Percentiles rank a stretch among this genome's conserved stretches.
These are phyloP conservation scores for Phytophthora sp. DNA, from an alignment of 352 stramenopile genomes.

Conservation along the genomic window DNA sequence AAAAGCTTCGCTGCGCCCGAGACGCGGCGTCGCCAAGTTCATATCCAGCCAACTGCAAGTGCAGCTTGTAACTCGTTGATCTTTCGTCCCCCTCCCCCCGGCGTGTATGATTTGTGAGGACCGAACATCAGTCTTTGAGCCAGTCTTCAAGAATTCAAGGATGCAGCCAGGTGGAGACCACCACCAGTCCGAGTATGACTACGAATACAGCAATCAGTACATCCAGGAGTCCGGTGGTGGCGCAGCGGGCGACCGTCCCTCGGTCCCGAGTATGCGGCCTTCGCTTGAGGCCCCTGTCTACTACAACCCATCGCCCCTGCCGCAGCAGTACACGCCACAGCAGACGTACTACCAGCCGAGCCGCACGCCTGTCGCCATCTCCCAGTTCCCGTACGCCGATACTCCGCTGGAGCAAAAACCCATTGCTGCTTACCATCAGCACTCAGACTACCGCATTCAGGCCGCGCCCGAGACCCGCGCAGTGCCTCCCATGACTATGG, in stretches of 20 bases:
- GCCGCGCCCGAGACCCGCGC: neutral
- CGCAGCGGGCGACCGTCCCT: constrained; percentile 27
- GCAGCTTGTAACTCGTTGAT: constrained; percentile 4
- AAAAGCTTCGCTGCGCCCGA: constrained; percentile 4
- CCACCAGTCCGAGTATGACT: constrained; percentile 33
- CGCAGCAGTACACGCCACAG: constrained; percentile 36
- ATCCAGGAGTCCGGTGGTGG: constrained; percentile 19
- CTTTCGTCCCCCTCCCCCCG: neutral
- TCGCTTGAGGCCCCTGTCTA: constrained; percentile 34
- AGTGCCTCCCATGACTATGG: constrained; percentile 21
- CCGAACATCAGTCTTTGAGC: constrained; percentile 37
- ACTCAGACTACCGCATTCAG: constrained; percentile 32
- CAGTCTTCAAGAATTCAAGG: constrained; percentile 45
- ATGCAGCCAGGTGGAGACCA: constrained; percentile 43
- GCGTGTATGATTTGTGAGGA: constrained; percentile 45
- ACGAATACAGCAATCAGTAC: constrained; percentile 36
- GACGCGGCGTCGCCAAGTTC: constrained; percentile 1
- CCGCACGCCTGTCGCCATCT: constrained; percentile 36
- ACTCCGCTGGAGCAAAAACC: constrained; percentile 43
- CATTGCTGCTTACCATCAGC: constrained; percentile 29
- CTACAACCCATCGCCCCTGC: constrained; percentile 29
- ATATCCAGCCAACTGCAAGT: constrained; percentile 9
- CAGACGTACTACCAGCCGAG: constrained; percentile 41
- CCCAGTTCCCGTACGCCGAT: constrained; percentile 43
- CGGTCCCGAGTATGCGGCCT: constrained; percentile 27